Percentiles rank a stretch among this genome's conserved stretches.
Evolutionary conservation across 116 monocot genomes (phyloP).

Genomic region (Papilionanthe hybrid): DNA sequence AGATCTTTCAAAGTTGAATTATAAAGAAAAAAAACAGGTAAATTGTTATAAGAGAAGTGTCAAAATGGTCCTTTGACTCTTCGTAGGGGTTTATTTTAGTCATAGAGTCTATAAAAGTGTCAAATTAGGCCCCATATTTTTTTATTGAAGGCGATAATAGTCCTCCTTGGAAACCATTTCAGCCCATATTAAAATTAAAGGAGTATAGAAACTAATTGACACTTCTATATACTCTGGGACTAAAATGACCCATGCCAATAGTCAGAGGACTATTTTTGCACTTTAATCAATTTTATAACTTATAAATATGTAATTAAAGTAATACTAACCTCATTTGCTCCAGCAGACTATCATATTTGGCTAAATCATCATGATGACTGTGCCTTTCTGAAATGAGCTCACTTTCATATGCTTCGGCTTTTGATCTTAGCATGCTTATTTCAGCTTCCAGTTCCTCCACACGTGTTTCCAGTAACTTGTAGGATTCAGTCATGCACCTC

Average conservation of each 20-base stretch:
- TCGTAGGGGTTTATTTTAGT: too few species aligned
- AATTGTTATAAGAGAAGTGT: not conserved
- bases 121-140: too few species aligned
- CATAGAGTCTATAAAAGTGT: too few species aligned
- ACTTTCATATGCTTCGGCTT: slow-evolving; percentile 39
- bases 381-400: slow-evolving; percentile 62
- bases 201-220: too few species aligned
- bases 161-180: too few species aligned
- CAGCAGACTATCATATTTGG: slow-evolving; percentile 51
- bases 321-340: slow-evolving; percentile 63
- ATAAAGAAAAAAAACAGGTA: not conserved
- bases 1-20: not conserved
- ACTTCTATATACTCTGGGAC: too few species aligned
- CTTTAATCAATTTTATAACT: too few species aligned
- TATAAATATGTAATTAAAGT: not conserved
- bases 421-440: slow-evolving; percentile 29
- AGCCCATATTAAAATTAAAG: too few species aligned
- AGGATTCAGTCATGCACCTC: slow-evolving; percentile 91
- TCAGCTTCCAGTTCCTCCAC: slow-evolving; percentile 52
- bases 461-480: slow-evolving; percentile 61
- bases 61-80: too few species aligned
- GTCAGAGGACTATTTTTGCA: too few species aligned
- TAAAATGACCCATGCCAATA: too few species aligned
- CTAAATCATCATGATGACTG: slow-evolving; percentile 49
- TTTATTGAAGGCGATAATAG: too few species aligned